Evolutionary conservation across 768 basidiomycete species (phyloP).

Genomic region (Imleria badia): DNA sequence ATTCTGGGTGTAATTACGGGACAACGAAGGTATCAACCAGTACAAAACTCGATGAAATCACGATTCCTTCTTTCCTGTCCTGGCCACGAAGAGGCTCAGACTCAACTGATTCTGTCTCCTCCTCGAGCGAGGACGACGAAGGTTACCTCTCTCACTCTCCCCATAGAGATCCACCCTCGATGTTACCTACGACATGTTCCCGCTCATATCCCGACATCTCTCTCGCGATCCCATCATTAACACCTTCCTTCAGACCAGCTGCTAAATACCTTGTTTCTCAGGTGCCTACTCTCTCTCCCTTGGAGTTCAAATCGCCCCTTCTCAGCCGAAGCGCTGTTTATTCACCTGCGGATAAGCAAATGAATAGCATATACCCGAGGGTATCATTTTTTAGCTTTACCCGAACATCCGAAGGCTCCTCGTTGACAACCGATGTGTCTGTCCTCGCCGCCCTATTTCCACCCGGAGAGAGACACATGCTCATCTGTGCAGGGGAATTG

Average conservation of each 20-base stretch:
- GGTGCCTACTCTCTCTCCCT: constrained; percentile 33
- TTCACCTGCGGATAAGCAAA: constrained; percentile 17
- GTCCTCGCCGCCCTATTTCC: constrained; percentile 71
- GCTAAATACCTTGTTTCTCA: constrained; percentile 39
- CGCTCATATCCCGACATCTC: constrained; percentile 45
- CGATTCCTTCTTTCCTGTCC: constrained; percentile 21
- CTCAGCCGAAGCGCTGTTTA: constrained; percentile 7
- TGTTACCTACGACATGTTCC: constrained; percentile 37
- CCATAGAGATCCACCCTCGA: constrained; percentile 33
- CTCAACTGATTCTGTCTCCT: constrained; percentile 28
- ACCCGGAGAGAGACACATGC: constrained; percentile 67
- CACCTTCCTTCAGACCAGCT: constrained; percentile 36
- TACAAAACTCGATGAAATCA: constrained; percentile 12
- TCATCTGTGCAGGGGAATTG: constrained; percentile 70
- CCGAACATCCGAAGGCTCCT: constrained; percentile 72
- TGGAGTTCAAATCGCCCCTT: constrained; percentile 14
- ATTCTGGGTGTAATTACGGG: not conserved
- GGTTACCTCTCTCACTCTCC: constrained; percentile 66
- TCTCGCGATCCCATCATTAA: constrained; percentile 26
- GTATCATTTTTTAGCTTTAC: constrained; percentile 83
- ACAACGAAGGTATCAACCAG: constrained; percentile 3
- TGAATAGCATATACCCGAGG: constrained; percentile 5
- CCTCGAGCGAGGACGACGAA: constrained; percentile 40
- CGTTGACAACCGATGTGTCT: constrained; percentile 68
- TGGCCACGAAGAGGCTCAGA: constrained; percentile 23